Base-by-base conservation (phyloP, 1,284 basidiomycete genomes). In the Trichosporon ovoides region DNA sequence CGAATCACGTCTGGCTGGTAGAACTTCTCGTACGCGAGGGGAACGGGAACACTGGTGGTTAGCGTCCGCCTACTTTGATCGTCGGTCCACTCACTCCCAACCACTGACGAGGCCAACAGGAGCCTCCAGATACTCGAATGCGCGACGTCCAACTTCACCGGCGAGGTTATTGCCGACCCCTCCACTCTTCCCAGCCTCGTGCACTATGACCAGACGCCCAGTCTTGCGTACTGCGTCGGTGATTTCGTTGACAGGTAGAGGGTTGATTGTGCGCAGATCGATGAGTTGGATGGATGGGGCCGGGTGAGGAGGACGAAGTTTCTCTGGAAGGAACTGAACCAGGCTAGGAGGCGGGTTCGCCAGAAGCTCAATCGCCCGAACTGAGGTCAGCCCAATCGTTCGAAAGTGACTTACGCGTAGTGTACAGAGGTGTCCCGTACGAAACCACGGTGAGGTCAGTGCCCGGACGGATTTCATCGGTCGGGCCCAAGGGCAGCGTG, bases 371-470 rank as follows among this genome's bases (percentile, higher is more conserved):
- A 75, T 76, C 0, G 74, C 74, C 24, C 71, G 70, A 19, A 70
- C 74, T 76, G 58, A 9, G 9, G 16, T 49, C 18, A 38, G 31
- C 14, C 2, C 5, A 33, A 49, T 55, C n/a, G 56, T 43, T 4
- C 16, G 6, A 12, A 4, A 37, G n/a, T 78, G 62, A 50, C 87
- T 82, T 77, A 94, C 89, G 75, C 33, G 91, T 92, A 62, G 89
- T 87, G 78, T 93, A 96, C 22, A 97, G 77, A 0, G 93, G 91
- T 12, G 92, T 94, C 14, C 93, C 93, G 85, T 91, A 97, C 6
- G 89, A 86, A 24, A 97, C 81, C 7, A 97, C 76, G 0, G 94
- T 97, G 10, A 97, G 77, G 71, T 96, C 92, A 1, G 83, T 81
- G 1, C 94, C 94, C 0, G 82, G 70, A 1, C 81, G 76, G 2